Evolutionary conservation across 108 stramenopile genomes (phyloP), one percentile per base, ranked within the genome.

Genomic region (Cyclotella sp.): DNA sequence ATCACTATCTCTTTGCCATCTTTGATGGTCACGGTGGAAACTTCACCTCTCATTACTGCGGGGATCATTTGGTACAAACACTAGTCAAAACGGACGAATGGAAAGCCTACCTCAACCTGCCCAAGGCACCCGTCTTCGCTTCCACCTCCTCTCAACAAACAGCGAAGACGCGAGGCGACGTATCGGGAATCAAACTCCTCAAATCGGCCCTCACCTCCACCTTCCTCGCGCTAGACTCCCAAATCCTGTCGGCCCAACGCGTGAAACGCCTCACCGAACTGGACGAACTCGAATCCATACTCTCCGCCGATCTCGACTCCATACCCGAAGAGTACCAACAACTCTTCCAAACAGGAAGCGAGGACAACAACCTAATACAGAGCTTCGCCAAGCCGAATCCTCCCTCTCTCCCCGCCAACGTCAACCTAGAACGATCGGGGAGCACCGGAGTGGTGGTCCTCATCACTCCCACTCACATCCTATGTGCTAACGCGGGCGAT

Each of bases 401-500:
- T 10, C 34, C 65, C n/a, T 27, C 45, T 6, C 28, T 76, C 29
- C 75, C 75, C 7, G 16, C 72, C 63, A 65, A 72, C 57, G 57
- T 81, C n/a, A 41, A 73, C 28, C 49, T 86, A 24, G 94, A 93
- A 82, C 76, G 89, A 54, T 85, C 84, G 15, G 99, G 99, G 0
- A 91, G 95, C 16, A 98, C 99, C 0, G 95, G 91, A 19, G 90
- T 97, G 30, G 84, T 89, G 26, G 96, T 91, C 3, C 63, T 98
- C 44, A 54, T 98, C 8, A 97, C 97, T 19, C 98, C 98, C 0
- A 77, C 85, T 19, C 93, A 96, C 44, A 86, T 98, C 41, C 70
- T 99, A 34, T 96, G 95, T 73, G 96, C 96, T 68, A 99, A 99
- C 83, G 94, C 96, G 14, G 99, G 99, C 26, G 99, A 99, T 75